A percentile compares a stretch with the other conserved stretches of the same genome.
Evolutionary conservation across 805 yeast species (phyloP).

Genomic region (Candida multigemmis): DNA sequence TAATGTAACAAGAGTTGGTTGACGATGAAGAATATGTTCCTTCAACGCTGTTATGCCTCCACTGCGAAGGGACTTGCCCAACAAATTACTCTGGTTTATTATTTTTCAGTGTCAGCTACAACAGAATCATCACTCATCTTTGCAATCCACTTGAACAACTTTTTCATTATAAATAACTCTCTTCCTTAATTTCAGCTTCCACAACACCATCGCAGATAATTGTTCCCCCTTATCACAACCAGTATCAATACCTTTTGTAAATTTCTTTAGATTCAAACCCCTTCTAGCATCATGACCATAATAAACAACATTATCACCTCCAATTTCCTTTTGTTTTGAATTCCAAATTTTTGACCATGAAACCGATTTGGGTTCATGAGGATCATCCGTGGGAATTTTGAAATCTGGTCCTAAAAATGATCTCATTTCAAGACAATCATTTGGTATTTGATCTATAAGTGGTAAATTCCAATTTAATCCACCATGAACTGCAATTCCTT

Average conservation of each 20-base stretch:
- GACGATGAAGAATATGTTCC: no score
- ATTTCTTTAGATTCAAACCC: slow-evolving; percentile 59
- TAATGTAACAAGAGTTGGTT: no score
- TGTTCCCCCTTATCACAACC: slow-evolving; percentile 73
- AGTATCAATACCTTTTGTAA: slow-evolving; percentile 72
- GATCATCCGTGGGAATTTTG: slow-evolving; percentile 45
- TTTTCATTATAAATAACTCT: slow-evolving; percentile 13
- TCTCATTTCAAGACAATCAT: slow-evolving; percentile 61
- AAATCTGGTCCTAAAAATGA: slow-evolving; percentile 58
- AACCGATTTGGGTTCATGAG: slow-evolving; percentile 24
- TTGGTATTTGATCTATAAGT: slow-evolving; percentile 52
- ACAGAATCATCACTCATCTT: no score
- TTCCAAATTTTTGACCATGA: slow-evolving; percentile 56
- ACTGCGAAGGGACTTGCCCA: no score
- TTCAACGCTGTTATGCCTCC: no score
- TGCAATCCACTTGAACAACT: slow-evolving; percentile 11
- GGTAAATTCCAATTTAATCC: slow-evolving; percentile 63
- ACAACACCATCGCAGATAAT: slow-evolving; percentile 54
- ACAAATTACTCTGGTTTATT: no score
- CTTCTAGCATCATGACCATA: slow-evolving; percentile 87
- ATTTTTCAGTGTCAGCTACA: no score
- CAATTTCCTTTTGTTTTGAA: slow-evolving; percentile 25
- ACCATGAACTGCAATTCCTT: slow-evolving; percentile 68
- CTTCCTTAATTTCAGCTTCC: slow-evolving; percentile 11
- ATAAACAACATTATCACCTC: slow-evolving; percentile 39